These are phyloP conservation scores for Chiua sp. DNA, from an alignment of 1,284 basidiomycete genomes.

Conservation along the genomic window DNA sequence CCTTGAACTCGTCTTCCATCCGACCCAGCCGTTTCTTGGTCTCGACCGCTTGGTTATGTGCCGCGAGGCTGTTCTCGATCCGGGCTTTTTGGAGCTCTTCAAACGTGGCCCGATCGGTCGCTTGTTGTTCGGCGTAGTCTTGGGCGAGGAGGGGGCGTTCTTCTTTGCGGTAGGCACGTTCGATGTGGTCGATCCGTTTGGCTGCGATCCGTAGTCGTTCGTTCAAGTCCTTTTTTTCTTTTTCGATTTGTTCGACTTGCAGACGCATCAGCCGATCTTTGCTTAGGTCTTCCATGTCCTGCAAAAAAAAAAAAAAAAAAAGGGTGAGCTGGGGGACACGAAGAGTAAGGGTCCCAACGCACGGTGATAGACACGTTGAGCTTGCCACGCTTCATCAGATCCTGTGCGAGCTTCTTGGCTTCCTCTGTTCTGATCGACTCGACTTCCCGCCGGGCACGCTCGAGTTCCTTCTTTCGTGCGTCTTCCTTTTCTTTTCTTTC, in stretches of 20 bases:
- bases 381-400: constrained; percentile 83
- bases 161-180: constrained; percentile 95
- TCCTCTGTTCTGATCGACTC: constrained; percentile 86
- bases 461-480: constrained; percentile 73
- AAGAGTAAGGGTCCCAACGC: constrained; percentile 32
- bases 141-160: constrained; percentile 87
- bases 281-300: constrained; percentile 84
- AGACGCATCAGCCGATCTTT: constrained; percentile 90
- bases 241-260: constrained; percentile 95
- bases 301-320: neutral
- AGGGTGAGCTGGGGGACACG: neutral
- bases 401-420: constrained; percentile 90
- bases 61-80: constrained; percentile 61
- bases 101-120: constrained; percentile 74
- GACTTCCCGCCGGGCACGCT: constrained; percentile 83
- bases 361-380: constrained; percentile 88
- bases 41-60: constrained; percentile 75
- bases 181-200: constrained; percentile 95
- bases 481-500: constrained; percentile 72
- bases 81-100: constrained; percentile 68
- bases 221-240: constrained; percentile 92
- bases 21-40: constrained; percentile 81
- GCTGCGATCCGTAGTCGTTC: constrained; percentile 85
- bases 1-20: constrained; percentile 79
- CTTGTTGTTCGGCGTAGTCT: constrained; percentile 91